A percentile compares a stretch with the other conserved stretches of the same genome.
phyloP scores from a whole-genome alignment of 2,329 filamentous ascomycete genomes.

The Ceratocystis harringtonii region DNA sequence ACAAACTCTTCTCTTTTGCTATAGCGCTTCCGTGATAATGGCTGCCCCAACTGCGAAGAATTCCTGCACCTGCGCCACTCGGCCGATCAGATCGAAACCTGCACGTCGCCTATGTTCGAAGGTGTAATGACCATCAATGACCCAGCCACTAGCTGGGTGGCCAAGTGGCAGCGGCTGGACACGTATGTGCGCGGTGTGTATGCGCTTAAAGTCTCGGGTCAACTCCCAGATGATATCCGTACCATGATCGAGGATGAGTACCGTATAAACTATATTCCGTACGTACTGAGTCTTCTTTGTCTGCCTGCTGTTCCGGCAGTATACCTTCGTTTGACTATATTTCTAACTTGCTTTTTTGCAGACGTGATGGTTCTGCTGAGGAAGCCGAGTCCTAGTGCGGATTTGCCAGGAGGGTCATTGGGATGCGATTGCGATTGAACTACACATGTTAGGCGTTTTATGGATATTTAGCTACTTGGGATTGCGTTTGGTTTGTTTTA shows the following conservation, averaged over 20 bases:
- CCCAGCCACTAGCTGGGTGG: constrained; percentile 78
- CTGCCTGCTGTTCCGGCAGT: constrained; percentile 22
- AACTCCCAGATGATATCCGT: constrained; percentile 51
- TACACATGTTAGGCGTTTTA: constrained; percentile 2
- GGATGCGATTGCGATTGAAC: neutral
- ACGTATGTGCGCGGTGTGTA: constrained; percentile 81
- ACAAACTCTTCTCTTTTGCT: constrained; percentile 5
- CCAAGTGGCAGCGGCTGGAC: constrained; percentile 89
- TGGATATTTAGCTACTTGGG: constrained; percentile 1
- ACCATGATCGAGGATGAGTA: constrained; percentile 47
- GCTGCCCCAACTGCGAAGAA: constrained; percentile 93
- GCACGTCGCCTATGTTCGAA: constrained; percentile 92
- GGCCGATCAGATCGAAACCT: constrained; percentile 71
- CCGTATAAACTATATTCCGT: constrained; percentile 52
- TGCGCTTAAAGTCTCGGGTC: constrained; percentile 84
- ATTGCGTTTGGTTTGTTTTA: constrained; percentile 2
- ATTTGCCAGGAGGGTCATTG: neutral
- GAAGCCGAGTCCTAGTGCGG: constrained; percentile 31
- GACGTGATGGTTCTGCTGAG: constrained; percentile 41
- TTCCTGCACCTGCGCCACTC: constrained; percentile 72
- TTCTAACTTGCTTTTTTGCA: constrained; percentile 24
- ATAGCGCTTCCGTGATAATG: constrained; percentile 70
- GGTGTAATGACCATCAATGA: constrained; percentile 75
- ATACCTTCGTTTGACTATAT: neutral
- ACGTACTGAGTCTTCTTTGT: constrained; percentile 32